These are phyloP conservation scores for Myriosclerotinia duriaeana DNA, from an alignment of 2,329 filamentous ascomycete genomes.

Conservation along the genomic window DNA sequence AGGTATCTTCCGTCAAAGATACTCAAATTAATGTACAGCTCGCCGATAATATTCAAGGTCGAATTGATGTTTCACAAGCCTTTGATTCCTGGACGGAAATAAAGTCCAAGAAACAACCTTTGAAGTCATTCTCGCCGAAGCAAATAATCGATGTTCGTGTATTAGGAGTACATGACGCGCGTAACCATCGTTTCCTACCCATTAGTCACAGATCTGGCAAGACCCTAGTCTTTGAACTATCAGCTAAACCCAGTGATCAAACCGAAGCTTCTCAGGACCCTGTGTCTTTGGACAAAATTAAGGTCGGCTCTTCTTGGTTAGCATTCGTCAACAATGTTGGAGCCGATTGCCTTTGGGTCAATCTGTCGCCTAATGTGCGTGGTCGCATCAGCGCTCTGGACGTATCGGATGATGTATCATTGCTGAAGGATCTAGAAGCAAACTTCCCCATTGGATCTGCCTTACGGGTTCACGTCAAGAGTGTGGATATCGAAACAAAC, in stretches of 20 bases:
- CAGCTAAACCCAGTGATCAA: slow-evolving; percentile 67
- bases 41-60: slow-evolving; percentile 85
- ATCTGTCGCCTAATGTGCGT: slow-evolving; percentile 81
- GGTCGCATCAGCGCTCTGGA: slow-evolving; percentile 82
- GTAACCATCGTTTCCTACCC: slow-evolving; percentile 86
- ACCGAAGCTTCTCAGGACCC: slow-evolving; percentile 56
- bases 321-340: slow-evolving; percentile 90
- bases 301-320: slow-evolving; percentile 68
- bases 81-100: slow-evolving; percentile 91
- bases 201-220: slow-evolving; percentile 82
- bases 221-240: slow-evolving; percentile 79
- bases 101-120: slow-evolving; percentile 73
- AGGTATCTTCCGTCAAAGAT: slow-evolving; percentile 78
- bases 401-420: slow-evolving; percentile 80
- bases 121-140: slow-evolving; percentile 71
- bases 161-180: slow-evolving; percentile 84
- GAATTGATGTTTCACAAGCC: slow-evolving; percentile 85
- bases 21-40: slow-evolving; percentile 92
- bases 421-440: slow-evolving; percentile 70
- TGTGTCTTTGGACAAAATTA: slow-evolving; percentile 70
- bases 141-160: slow-evolving; percentile 73
- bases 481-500: slow-evolving; percentile 69
- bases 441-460: slow-evolving; percentile 92
- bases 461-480: slow-evolving; percentile 74
- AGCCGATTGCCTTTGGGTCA: slow-evolving; percentile 82